These are phyloP conservation scores for Forsythia viridissima DNA, from an alignment of 257 asterid genomes.

Conservation along the genomic window DNA sequence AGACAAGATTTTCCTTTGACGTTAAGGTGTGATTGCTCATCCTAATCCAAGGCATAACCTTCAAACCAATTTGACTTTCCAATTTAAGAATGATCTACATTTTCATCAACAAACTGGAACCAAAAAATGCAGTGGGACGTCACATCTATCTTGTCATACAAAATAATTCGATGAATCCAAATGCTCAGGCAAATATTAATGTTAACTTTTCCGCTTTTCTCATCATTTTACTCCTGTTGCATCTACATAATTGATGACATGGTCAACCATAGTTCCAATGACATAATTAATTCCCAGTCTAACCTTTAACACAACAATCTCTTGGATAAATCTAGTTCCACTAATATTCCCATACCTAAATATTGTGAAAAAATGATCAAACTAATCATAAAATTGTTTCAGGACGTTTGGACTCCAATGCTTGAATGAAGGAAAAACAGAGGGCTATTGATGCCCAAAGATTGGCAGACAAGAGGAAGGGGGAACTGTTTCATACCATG, in stretches of 20 bases:
- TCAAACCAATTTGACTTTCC: not conserved
- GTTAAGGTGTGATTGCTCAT: too few relatives aligned
- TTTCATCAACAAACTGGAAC: not conserved
- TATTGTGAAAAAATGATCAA: not conserved
- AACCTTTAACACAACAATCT: not conserved
- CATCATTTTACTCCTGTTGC: not conserved
- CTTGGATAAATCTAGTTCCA: not conserved
- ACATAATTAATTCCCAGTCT: not conserved
- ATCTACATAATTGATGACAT: not conserved
- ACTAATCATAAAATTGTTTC: not conserved
- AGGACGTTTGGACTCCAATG: not conserved
- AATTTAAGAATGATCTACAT: not conserved
- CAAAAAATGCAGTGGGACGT: not conserved
- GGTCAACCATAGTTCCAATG: too few relatives aligned
- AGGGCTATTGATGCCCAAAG: not conserved
- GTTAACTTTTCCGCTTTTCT: not conserved
- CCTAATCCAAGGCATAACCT: too few relatives aligned
- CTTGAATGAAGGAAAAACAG: not conserved
- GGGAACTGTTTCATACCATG: not conserved
- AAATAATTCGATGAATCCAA: not conserved
- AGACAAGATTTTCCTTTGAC: too few relatives aligned
- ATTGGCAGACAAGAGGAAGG: not conserved
- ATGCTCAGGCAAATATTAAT: not conserved
- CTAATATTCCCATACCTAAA: not conserved
- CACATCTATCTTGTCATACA: not conserved